Conservation (phyloP, 1,284 basidiomycete genomes). For the Wallemia hederae region DNA sequence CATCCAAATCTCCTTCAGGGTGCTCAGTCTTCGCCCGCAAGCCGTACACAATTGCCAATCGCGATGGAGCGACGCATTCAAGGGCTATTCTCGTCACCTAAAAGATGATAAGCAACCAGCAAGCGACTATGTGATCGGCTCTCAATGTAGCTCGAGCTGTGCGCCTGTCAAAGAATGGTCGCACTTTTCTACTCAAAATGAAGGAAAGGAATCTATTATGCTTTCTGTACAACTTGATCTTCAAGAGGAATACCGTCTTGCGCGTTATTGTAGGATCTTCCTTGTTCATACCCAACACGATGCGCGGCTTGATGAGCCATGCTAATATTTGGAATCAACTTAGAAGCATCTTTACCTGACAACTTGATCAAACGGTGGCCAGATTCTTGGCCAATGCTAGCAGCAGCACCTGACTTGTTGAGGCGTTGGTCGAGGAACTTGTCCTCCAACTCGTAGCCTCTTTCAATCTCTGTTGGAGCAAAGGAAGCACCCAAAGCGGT, state of each 20-base stretch:
- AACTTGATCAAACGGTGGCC: neutral
- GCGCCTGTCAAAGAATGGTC: neutral
- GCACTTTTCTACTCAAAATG: neutral
- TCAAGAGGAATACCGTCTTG: neutral
- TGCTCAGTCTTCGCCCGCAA: too few relatives aligned
- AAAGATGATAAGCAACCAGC: too few relatives aligned
- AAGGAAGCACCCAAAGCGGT: conserved; percentile 44
- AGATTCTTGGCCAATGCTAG: neutral
- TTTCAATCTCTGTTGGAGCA: conserved; percentile 29
- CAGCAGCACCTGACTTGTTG: neutral
- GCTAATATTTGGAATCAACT: neutral
- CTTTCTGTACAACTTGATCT: neutral
- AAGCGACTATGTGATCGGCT: too few relatives aligned
- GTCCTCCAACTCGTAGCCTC: conserved; percentile 31
- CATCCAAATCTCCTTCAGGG: too few relatives aligned
- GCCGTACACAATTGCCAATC: too few relatives aligned
- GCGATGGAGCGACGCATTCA: too few relatives aligned
- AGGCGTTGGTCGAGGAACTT: conserved; percentile 21
- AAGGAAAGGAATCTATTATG: neutral
- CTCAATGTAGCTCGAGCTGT: neutral
- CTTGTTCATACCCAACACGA: neutral
- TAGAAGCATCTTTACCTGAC: neutral
- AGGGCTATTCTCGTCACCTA: too few relatives aligned
- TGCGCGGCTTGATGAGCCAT: neutral
- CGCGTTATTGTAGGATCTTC: neutral